Conservation (phyloP, 1,284 basidiomycete species). For the Ceratobasidium sp. region DNA sequence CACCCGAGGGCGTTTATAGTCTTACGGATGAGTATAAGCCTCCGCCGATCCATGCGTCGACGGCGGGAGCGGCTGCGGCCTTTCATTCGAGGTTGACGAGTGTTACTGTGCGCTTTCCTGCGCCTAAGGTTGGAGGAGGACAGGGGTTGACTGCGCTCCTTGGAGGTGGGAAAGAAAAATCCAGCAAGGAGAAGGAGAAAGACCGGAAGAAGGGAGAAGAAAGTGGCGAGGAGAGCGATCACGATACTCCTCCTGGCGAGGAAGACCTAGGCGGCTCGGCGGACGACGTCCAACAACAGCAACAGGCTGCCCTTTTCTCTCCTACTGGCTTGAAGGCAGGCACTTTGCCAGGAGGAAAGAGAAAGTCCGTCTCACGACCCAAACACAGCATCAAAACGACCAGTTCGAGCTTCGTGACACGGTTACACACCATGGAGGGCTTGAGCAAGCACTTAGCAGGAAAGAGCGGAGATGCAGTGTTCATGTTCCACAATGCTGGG, state of each 20-base stretch:
- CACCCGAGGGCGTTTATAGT: slow-evolving; percentile 86
- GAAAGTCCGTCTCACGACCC: slow-evolving; percentile 73
- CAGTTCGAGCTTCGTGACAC: slow-evolving; percentile 88
- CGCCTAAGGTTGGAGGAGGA: slow-evolving; percentile 61
- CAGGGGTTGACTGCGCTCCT: slow-evolving; percentile 74
- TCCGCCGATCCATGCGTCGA: slow-evolving; percentile 59
- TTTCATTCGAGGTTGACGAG: slow-evolving; percentile 72
- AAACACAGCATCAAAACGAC: slow-evolving; percentile 90
- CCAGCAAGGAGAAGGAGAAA: slow-evolving; percentile 66
- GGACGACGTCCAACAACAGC: slow-evolving; percentile 48
- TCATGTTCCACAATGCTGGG: slow-evolving; percentile 83
- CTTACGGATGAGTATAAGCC: slow-evolving; percentile 86
- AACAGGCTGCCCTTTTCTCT: slow-evolving; percentile 48
- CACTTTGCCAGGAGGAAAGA: slow-evolving; percentile 62
- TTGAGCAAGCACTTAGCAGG: slow-evolving; percentile 69
- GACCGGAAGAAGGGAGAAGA: slow-evolving; percentile 62
- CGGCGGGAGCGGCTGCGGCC: slow-evolving; percentile 60
- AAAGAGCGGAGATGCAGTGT: slow-evolving; percentile 83
- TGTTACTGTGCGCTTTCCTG: slow-evolving; percentile 70
- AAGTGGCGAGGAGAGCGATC: slow-evolving; percentile 78
- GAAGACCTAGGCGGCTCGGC: slow-evolving; percentile 54
- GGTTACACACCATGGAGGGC: slow-evolving; percentile 82
- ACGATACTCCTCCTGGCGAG: slow-evolving; percentile 59
- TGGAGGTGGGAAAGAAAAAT: slow-evolving; percentile 62
- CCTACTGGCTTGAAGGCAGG: slow-evolving; percentile 60